Conservation (phyloP, 1,284 basidiomycete genomes). For the Moesziomyces sp. region DNA sequence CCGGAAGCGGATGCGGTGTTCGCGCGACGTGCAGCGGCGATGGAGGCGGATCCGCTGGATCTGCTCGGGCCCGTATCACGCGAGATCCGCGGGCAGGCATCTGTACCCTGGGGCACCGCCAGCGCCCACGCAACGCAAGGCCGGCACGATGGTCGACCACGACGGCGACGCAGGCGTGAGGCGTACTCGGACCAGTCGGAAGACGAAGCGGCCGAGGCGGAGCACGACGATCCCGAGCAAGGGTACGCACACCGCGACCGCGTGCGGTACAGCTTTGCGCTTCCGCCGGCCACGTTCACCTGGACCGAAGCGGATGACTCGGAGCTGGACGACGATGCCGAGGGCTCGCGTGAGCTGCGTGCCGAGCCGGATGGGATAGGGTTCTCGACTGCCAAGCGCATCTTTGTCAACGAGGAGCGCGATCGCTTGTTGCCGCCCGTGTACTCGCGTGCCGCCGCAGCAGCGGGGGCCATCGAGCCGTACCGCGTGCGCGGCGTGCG, state of each 20-base stretch:
- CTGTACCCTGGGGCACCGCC: slow-evolving; percentile 24
- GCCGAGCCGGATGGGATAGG: slow-evolving; percentile 37
- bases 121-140: not conserved
- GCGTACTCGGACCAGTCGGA: slow-evolving; percentile 22
- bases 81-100: slow-evolving; percentile 40
- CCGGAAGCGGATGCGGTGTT: slow-evolving; percentile 24
- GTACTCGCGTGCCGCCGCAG: slow-evolving; percentile 7
- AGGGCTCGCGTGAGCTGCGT: slow-evolving; percentile 7
- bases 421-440: slow-evolving; percentile 27
- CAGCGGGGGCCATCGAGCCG: slow-evolving; percentile 10
- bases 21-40: slow-evolving; percentile 17
- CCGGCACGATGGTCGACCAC: not conserved
- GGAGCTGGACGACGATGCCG: slow-evolving; percentile 1
- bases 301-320: slow-evolving; percentile 23
- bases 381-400: slow-evolving; percentile 34
- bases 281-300: slow-evolving; percentile 26
- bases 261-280: slow-evolving; percentile 26
- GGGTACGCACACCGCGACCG: slow-evolving; percentile 30
- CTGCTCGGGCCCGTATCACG: slow-evolving; percentile 33
- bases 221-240: slow-evolving; percentile 25
- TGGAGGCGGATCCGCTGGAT: slow-evolving; percentile 43
- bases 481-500: slow-evolving; percentile 29
- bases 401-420: slow-evolving; percentile 31
- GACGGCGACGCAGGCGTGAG: slow-evolving; percentile 1
- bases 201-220: slow-evolving; percentile 28